Percentiles rank a stretch among this genome's conserved stretches.
These are phyloP conservation scores for Alternaria tenuissima DNA, from an alignment of 2,329 filamentous ascomycete species.

Conservation along the genomic window DNA sequence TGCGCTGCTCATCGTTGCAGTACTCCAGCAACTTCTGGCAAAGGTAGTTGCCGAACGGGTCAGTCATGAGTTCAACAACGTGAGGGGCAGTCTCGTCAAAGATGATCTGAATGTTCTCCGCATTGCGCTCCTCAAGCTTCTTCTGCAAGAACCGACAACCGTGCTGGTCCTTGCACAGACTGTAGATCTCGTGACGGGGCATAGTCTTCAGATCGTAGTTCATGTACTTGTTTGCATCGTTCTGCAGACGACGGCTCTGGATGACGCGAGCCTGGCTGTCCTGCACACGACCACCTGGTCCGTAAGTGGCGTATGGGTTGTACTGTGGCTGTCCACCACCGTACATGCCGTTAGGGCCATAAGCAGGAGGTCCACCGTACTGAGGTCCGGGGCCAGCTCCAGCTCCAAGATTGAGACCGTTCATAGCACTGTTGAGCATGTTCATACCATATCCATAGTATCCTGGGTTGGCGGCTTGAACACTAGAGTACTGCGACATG, in stretches of 20 bases:
- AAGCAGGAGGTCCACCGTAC: conserved; percentile 44
- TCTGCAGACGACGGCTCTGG: conserved; percentile 76
- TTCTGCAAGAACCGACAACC: conserved; percentile 97
- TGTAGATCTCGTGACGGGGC: conserved; percentile 79
- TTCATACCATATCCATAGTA: conserved; percentile 65
- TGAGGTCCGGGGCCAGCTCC: conserved; percentile 46
- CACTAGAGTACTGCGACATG: conserved; percentile 45
- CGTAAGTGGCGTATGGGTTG: conserved; percentile 49
- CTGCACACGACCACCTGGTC: conserved; percentile 62
- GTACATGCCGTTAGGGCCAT: conserved; percentile 37
- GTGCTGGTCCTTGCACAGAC: conserved; percentile 96
- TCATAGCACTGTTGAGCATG: conserved; percentile 74
- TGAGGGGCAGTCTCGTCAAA: conserved; percentile 93
- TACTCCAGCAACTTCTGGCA: conserved; percentile 98
- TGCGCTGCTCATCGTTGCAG: conserved; percentile 94
- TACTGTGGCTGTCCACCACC: conserved; percentile 29
- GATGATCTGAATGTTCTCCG: conserved; percentile 87
- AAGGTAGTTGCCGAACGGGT: conserved; percentile 98
- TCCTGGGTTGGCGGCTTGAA: conserved; percentile 31
- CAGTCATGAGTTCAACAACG: conserved; percentile 96
- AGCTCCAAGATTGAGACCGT: conserved; percentile 61
- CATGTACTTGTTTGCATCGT: conserved; percentile 76
- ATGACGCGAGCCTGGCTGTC: conserved; percentile 81
- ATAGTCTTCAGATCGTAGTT: conserved; percentile 84
- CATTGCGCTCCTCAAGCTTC: conserved; percentile 89